Conservation (phyloP, 257 asterid species). For the Dorcoceras hygrometricum region DNA sequence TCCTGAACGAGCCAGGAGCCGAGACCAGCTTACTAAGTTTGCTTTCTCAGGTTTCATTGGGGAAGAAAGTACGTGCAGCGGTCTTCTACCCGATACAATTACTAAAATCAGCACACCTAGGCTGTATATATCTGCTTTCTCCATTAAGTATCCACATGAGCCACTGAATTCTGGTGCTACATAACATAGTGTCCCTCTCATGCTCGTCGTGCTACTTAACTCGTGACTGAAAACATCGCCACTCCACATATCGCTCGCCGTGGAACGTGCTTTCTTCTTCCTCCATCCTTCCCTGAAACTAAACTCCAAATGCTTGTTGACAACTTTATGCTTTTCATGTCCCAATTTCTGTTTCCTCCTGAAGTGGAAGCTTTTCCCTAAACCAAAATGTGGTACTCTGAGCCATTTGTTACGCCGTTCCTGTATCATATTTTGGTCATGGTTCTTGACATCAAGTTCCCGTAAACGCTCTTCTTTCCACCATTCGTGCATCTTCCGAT, state of each 20-base stretch:
- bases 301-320: conserved; percentile 51
- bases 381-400: conserved; percentile 58
- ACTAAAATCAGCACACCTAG: conserved; percentile 86
- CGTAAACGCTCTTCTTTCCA: conserved; percentile 89
- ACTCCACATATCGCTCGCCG: conserved; percentile 71
- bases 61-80: conserved; percentile 80
- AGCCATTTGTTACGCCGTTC: conserved; percentile 31
- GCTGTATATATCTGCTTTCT: conserved; percentile 87
- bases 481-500: conserved; percentile 91
- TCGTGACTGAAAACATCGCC: conserved; percentile 94
- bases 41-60: conserved; percentile 95
- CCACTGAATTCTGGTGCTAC: conserved; percentile 88
- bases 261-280: conserved; percentile 49
- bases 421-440: conserved; percentile 26
- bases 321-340: conserved; percentile 23
- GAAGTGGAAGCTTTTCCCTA: conserved; percentile 56
- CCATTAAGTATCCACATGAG: conserved; percentile 62
- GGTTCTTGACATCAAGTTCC: conserved; percentile 44
- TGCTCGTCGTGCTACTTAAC: conserved; percentile 92
- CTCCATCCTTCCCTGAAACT: conserved; percentile 71
- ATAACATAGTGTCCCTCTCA: conserved; percentile 94
- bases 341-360: conserved; percentile 29
- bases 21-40: conserved; percentile 80
- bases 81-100: conserved; percentile 81
- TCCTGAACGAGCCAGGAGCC: conserved; percentile 70